Percentiles rank a stretch among this genome's conserved stretches.
Evolutionary conservation across 2,329 filamentous ascomycete species (phyloP).

Genomic region (Diaporthe ilicicola): DNA sequence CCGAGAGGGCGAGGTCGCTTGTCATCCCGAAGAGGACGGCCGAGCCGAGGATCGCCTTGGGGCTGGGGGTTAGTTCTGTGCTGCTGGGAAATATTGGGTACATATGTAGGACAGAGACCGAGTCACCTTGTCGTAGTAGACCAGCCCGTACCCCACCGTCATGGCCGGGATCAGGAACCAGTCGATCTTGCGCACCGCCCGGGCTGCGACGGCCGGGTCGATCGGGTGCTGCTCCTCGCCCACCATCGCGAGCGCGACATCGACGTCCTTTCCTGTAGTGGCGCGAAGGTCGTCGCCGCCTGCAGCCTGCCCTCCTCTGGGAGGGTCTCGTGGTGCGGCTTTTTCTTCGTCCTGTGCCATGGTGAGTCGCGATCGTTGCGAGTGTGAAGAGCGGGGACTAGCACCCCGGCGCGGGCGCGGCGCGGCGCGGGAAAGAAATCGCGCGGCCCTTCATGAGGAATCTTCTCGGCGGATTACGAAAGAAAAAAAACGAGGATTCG

Average conservation of each 20-base stretch:
- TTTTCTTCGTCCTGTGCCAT: too few relatives aligned
- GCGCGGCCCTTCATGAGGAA: not conserved
- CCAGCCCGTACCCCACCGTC: not conserved
- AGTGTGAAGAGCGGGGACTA: not conserved
- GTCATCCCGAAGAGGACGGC: slow-evolving; percentile 82
- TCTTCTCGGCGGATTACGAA: not conserved
- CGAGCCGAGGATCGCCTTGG: slow-evolving; percentile 78
- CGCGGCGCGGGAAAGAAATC: not conserved
- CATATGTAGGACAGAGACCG: not conserved
- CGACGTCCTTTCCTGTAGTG: not conserved
- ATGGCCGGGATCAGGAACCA: not conserved
- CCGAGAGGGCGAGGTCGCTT: slow-evolving; percentile 67
- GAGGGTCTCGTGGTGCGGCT: too few relatives aligned
- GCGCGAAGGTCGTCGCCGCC: not conserved
- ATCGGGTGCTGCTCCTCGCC: not conserved
- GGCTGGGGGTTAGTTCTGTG: too few relatives aligned
- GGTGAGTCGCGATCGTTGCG: too few relatives aligned
- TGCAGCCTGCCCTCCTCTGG: too few relatives aligned
- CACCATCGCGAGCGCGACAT: not conserved
- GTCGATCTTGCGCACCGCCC: not conserved
- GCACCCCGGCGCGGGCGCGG: too few relatives aligned
- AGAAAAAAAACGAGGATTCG: not conserved
- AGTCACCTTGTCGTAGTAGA: not conserved
- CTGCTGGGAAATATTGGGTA: too few relatives aligned
- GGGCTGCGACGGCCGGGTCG: not conserved